These are phyloP conservation scores for Periconia sp. DNA, from an alignment of 2,329 filamentous ascomycete genomes.

Conservation along the genomic window DNA sequence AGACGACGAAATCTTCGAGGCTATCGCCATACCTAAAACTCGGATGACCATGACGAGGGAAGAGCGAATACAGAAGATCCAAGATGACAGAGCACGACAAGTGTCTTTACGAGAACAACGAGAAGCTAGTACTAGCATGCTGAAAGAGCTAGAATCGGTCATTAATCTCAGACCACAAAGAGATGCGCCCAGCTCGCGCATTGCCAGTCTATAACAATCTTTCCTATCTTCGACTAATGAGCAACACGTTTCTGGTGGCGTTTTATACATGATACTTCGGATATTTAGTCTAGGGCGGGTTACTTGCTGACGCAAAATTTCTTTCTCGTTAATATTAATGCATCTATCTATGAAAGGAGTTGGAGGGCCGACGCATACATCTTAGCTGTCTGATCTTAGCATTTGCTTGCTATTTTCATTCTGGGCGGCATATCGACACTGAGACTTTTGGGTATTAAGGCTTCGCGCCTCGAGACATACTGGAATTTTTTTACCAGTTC, in stretches of 20 bases:
- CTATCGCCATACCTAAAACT: slow-evolving; percentile 74
- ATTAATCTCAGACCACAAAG: slow-evolving; percentile 58
- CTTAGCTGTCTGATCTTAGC: too few species aligned
- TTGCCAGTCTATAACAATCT: slow-evolving; percentile 40
- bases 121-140: slow-evolving; percentile 86
- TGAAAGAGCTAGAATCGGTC: slow-evolving; percentile 89
- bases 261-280: not conserved
- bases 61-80: slow-evolving; percentile 85
- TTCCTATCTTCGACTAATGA: slow-evolving; percentile 23
- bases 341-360: not conserved
- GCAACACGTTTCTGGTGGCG: slow-evolving; percentile 9
- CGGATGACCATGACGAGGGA: slow-evolving; percentile 78
- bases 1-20: slow-evolving; percentile 87
- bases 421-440: too few species aligned
- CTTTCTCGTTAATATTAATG: not conserved
- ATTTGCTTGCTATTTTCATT: too few species aligned
- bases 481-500: too few species aligned
- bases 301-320: slow-evolving; percentile 4
- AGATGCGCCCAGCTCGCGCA: slow-evolving; percentile 29
- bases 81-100: slow-evolving; percentile 81
- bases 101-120: slow-evolving; percentile 73
- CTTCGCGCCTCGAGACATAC: too few species aligned
- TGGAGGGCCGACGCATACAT: not conserved
- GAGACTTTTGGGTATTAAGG: too few species aligned
- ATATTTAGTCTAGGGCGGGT: not conserved